phyloP scores from a whole-genome alignment of 768 basidiomycete genomes.

The Polyporus arcularius region DNA sequence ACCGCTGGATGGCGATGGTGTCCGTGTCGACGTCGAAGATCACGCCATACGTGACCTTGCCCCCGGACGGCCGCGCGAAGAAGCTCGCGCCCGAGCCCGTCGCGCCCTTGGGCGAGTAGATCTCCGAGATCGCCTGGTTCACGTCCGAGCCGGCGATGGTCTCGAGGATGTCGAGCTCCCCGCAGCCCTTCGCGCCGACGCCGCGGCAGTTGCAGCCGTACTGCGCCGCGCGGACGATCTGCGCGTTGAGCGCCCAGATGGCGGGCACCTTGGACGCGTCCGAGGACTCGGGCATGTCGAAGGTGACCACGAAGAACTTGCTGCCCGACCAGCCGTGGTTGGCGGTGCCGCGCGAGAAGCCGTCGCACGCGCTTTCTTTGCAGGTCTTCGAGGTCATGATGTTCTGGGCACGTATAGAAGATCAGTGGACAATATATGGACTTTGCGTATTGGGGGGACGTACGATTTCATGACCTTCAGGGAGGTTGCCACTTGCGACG shows the following conservation, averaged over 20 bases:
- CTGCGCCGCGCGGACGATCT: conserved; percentile 31
- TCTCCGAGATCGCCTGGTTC: conserved; percentile 30
- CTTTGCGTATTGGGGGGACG: neutral
- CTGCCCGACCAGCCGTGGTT: conserved; percentile 30
- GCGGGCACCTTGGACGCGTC: conserved; percentile 26
- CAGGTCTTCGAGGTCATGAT: conserved; percentile 29
- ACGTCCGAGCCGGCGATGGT: conserved; percentile 22
- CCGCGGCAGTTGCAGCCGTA: conserved; percentile 37
- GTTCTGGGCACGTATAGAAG: conserved; percentile 19
- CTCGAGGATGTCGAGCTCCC: conserved; percentile 33
- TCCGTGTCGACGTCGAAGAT: conserved; percentile 32
- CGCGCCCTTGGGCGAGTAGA: conserved; percentile 34
- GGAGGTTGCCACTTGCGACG: conserved; percentile 17
- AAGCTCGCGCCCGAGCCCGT: conserved; percentile 27
- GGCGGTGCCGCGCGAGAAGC: conserved; percentile 32
- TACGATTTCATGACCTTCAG: conserved; percentile 11
- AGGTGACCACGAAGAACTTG: conserved; percentile 31
- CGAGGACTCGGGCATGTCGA: conserved; percentile 28
- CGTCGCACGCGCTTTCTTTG: conserved; percentile 22
- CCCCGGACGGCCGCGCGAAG: conserved; percentile 27
- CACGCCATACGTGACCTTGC: conserved; percentile 20
- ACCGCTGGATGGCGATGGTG: conserved; percentile 26
- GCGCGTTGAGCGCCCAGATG: conserved; percentile 32
- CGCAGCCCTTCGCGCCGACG: conserved; percentile 26
- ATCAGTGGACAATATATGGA: neutral